A percentile compares a stretch with the other conserved stretches of the same genome.
These are phyloP conservation scores for Coemansia asiatica DNA, from an alignment of 192 early-diverging fungal species.

Conservation along the genomic window DNA sequence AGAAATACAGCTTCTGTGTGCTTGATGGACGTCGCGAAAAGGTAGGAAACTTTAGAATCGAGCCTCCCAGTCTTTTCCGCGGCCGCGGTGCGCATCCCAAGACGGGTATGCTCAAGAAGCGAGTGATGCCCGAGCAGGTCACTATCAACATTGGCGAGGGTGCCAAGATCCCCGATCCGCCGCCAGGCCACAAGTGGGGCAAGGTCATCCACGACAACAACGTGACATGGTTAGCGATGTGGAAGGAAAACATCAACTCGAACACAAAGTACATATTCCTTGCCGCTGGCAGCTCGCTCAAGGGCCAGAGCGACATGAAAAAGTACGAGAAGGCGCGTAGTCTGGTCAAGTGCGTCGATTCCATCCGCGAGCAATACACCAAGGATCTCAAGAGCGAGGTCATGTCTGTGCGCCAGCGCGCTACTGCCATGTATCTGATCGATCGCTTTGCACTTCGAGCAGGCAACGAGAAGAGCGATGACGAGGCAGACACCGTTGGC, in stretches of 20 bases:
- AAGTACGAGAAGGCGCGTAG: constrained; percentile 96
- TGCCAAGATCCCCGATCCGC: constrained; percentile 77
- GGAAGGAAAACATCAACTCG: constrained; percentile 98
- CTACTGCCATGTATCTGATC: constrained; percentile 94
- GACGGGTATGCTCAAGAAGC: constrained; percentile 83
- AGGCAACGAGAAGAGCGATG: constrained; percentile 96
- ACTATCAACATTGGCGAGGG: constrained; percentile 87
- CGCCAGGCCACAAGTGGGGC: constrained; percentile 87
- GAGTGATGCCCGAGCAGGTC: constrained; percentile 91
- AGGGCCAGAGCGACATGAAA: constrained; percentile 91
- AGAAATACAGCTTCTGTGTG: constrained; percentile 69
- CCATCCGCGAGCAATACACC: constrained; percentile 79
- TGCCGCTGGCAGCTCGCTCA: constrained; percentile 88
- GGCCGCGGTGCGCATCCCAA: constrained; percentile 97
- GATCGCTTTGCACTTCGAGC: constrained; percentile 93
- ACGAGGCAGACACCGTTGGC: constrained; percentile 98
- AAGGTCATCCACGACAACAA: constrained; percentile 84
- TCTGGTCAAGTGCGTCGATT: constrained; percentile 65
- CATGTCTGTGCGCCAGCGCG: constrained; percentile 83
- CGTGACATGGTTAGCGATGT: constrained; percentile 95
- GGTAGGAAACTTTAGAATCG: constrained; percentile 95
- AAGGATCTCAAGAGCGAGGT: constrained; percentile 75
- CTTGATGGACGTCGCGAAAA: constrained; percentile 94
- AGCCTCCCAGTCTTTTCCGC: constrained; percentile 94
- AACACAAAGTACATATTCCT: constrained; percentile 93